Conservation (phyloP, 225 moss, liverwort and hornwort species). For the Straminergon stramineum region DNA sequence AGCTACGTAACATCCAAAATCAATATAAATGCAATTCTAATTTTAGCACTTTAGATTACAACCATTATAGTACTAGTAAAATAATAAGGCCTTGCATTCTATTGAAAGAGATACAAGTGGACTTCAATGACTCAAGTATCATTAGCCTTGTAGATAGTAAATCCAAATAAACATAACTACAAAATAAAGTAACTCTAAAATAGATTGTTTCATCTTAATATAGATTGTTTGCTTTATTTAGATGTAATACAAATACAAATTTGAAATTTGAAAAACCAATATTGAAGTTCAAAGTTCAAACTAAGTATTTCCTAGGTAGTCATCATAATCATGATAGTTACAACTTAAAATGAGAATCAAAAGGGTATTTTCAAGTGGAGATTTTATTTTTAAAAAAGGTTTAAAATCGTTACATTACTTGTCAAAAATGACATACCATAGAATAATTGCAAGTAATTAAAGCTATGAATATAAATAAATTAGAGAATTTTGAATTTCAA, state of each 20-base stretch:
- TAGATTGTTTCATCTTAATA: not conserved
- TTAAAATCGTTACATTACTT: not conserved
- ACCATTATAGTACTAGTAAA: not conserved
- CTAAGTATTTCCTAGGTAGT: not conserved
- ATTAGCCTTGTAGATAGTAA: not conserved
- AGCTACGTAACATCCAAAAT: not conserved
- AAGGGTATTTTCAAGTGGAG: fast-evolving
- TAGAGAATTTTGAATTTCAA: not conserved
- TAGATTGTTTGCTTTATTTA: not conserved
- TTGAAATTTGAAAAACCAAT: not conserved
- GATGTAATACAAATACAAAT: not conserved
- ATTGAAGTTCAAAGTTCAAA: not conserved
- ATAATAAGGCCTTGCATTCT: not conserved
- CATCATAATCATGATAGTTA: not conserved
- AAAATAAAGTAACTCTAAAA: not conserved
- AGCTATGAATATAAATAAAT: not conserved
- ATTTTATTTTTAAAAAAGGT: too few species aligned
- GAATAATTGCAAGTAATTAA: too few species aligned
- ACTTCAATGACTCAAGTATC: not conserved
- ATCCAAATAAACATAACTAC: too few species aligned
- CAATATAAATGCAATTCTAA: not conserved
- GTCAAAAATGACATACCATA: too few species aligned
- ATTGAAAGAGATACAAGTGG: not conserved
- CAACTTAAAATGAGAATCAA: not conserved
- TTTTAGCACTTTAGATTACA: not conserved